Evolutionary conservation across 495 filamentous ascomycete species (phyloP).

Genomic region (Astrothelium macrocarpum): DNA sequence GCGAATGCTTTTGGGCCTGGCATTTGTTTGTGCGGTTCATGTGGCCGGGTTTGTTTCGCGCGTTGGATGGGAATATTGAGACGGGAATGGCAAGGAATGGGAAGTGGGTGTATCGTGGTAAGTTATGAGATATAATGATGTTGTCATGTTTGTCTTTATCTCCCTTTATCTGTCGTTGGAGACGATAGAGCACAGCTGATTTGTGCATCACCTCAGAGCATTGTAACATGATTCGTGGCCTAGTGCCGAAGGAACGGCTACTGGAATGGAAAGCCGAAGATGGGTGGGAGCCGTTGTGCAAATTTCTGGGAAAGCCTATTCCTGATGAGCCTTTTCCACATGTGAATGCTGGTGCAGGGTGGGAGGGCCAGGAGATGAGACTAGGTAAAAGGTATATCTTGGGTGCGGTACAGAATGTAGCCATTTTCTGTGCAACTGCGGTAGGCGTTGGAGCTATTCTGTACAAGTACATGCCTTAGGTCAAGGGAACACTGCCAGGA

Average conservation of each 20-base stretch:
- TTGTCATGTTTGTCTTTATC: neutral
- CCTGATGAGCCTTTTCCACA: slow-evolving; percentile 16
- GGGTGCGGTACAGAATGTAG: neutral
- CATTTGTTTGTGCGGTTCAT: slow-evolving; percentile 15
- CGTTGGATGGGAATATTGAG: slow-evolving; percentile 11
- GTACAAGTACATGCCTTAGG: too few species aligned
- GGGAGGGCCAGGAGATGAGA: neutral
- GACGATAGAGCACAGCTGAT: neutral
- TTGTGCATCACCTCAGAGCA: slow-evolving; percentile 6
- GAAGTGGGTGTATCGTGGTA: slow-evolving; percentile 19
- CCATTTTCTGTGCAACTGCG: neutral
- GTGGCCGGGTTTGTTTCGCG: slow-evolving; percentile 15
- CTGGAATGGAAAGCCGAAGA: slow-evolving; percentile 24
- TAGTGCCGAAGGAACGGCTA: slow-evolving; percentile 16
- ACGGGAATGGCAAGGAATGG: slow-evolving; percentile 16
- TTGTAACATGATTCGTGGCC: slow-evolving; percentile 14
- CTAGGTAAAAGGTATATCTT: neutral
- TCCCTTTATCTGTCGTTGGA: neutral
- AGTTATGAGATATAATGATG: neutral
- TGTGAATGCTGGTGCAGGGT: slow-evolving; percentile 8
- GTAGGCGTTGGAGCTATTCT: neutral
- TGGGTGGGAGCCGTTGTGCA: slow-evolving; percentile 33
- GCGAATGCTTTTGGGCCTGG: slow-evolving; percentile 14
- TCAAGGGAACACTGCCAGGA: too few species aligned
- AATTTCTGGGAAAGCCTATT: slow-evolving; percentile 23